Evolutionary conservation across 1,284 basidiomycete genomes (phyloP), one percentile per base, ranked within the genome.

Genomic region (Sporisorium scitamineum): DNA sequence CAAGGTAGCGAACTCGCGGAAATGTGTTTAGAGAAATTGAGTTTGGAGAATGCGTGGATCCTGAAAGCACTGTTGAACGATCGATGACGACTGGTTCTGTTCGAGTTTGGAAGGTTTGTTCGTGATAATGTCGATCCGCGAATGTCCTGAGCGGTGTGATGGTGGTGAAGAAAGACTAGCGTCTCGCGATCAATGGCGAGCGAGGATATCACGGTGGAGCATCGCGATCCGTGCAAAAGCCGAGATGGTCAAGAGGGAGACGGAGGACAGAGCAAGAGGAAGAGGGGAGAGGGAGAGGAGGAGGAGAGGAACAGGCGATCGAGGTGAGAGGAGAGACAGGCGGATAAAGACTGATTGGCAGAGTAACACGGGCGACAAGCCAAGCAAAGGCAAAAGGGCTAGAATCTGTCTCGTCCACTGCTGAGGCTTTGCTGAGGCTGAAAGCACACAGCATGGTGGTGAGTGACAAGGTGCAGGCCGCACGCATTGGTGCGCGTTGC

Each of bases 181-280:
- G 45, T 18, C 50, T 53, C 61, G 61, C 61, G 32, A 47, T 55
- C 26, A 52, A 41, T 34, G 37, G 64, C 53, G 41, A 60, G 45
- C 31, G 13, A 5, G 32, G n/a, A 3, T 39, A 8, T 52, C 24
- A 45, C 41, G 1, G 31, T 34, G 39, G 32, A 56, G 42, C 58
- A 67, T 67, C 32, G 51, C 54, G 54, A 29, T 50, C 41, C 18
- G 47, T 42, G 45, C 5, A n/a, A 18, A 5, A n/a, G 37, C 5
- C 37, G 16, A 20, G 5, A 16, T 42, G n/a, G 39, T 18, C 16
- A n/a, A n/a, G 37, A 39, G 34, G n/a, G 11, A 39, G 39, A 18
- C n/a, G 20, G n/a, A 9, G n/a, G 39, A 20, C 20, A 7, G 39
- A n/a, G 39, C 26, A 29, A 39, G 16, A 22, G 47, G 34, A 27